phyloP scores from a whole-genome alignment of 768 basidiomycete genomes.

The Leccinellum rugosiceps region DNA sequence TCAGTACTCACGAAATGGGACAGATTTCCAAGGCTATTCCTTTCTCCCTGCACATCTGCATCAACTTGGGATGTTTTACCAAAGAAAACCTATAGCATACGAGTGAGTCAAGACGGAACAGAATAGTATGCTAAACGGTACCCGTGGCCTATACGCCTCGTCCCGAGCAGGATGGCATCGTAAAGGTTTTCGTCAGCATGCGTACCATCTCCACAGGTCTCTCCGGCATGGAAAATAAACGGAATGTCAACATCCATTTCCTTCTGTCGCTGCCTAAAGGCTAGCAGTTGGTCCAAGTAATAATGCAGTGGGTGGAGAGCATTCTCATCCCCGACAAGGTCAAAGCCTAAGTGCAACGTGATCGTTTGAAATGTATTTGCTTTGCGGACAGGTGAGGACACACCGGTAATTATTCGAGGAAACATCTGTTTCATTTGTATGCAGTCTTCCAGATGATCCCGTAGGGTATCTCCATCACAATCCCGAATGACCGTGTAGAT shows the following conservation, averaged over 20 bases:
- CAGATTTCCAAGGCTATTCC: slow-evolving; percentile 72
- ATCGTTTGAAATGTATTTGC: not conserved
- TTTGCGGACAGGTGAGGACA: slow-evolving; percentile 1
- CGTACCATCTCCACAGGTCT: slow-evolving; percentile 75
- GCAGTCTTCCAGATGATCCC: slow-evolving; percentile 72
- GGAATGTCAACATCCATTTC: slow-evolving; percentile 59
- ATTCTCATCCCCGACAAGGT: slow-evolving; percentile 79
- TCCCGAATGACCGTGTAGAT: slow-evolving; percentile 66
- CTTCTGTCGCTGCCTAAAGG: slow-evolving; percentile 54
- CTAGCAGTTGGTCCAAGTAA: slow-evolving; percentile 58
- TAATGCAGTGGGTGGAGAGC: slow-evolving; percentile 53
- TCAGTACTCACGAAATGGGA: slow-evolving; percentile 67
- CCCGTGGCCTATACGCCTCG: slow-evolving; percentile 83
- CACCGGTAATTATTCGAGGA: slow-evolving; percentile 68
- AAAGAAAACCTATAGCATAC: slow-evolving; percentile 54
- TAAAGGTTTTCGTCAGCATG: slow-evolving; percentile 69
- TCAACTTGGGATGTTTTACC: slow-evolving; percentile 71
- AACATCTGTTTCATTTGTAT: slow-evolving; percentile 70
- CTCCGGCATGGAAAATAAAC: slow-evolving; percentile 78
- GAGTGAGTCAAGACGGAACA: not conserved
- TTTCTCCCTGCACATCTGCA: slow-evolving; percentile 61
- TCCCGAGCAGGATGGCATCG: slow-evolving; percentile 75
- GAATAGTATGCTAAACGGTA: slow-evolving; percentile 22
- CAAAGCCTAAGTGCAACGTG: slow-evolving; percentile 52
- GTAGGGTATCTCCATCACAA: slow-evolving; percentile 53